Base-by-base conservation (phyloP, 1,284 basidiomycete genomes). In the Ustilago trichophora region DNA sequence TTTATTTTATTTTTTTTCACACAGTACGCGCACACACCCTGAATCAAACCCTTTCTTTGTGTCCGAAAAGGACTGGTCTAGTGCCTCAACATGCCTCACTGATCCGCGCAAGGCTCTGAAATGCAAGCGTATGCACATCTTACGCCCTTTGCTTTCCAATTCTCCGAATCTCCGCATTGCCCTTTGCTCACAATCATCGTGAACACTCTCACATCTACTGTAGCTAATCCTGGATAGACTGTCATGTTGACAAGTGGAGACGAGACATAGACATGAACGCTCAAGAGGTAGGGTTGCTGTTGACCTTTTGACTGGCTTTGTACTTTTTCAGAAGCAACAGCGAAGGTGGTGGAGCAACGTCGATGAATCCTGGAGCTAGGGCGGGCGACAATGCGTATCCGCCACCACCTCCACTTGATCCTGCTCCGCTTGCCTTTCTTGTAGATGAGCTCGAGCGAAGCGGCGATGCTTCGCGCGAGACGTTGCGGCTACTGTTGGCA, bases 381-480 rank as follows among this genome's bases (percentile, higher is more conserved):
- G 60, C 54, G 1, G 60, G 60, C 21, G 54, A 22, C 36, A 44
- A 37, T 3, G 16, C 24, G 15, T 49, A 52, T 29, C 26, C 12
- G 8, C 10, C 38, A 4, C 48, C 29, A 21, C 26, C 25, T n/a
- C n/a, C n/a, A n/a, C n/a, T n/a, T n/a, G n/a, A n/a, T n/a, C n/a
- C n/a, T n/a, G n/a, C n/a, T n/a, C n/a, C n/a, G n/a, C n/a, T n/a
- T n/a, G n/a, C n/a, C 21, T 46, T 58, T 2, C 37, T 25, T 10
- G 35, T 33, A 8, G 35, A 32, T 18, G 42, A 26, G 7, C 42
- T 22, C 3, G 36, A 49, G 0, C 47, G 41, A 26, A 41, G 25
- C 6, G 57, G 57, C 3, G 57, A 60, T 2, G 45, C 57, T 27
- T 48, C 49, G n/a, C 57, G 38, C 27, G 57, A 60, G 4, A 44